A percentile compares a stretch with the other conserved stretches of the same genome.
These are phyloP conservation scores for Cutaneotrichosporon curvatum DNA, from an alignment of 1,284 basidiomycete species.

Conservation along the genomic window DNA sequence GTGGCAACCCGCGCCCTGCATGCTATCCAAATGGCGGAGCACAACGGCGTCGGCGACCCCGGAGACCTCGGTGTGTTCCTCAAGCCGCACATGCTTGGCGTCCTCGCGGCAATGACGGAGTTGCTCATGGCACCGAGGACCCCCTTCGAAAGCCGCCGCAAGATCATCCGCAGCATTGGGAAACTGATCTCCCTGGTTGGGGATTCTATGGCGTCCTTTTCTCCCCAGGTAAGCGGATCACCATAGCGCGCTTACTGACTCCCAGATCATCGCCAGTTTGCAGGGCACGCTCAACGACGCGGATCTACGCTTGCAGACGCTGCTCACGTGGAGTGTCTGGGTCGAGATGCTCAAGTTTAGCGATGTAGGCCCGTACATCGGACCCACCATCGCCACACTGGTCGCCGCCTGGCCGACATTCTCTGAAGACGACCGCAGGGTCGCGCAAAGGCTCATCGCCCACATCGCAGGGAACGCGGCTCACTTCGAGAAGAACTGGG, in stretches of 20 bases:
- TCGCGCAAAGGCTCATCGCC: constrained; percentile 62
- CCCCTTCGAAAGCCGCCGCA: constrained; percentile 58
- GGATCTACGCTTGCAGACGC: constrained; percentile 68
- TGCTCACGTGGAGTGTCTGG: constrained; percentile 77
- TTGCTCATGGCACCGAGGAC: constrained; percentile 69
- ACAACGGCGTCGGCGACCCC: constrained; percentile 17
- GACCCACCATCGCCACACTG: constrained; percentile 79
- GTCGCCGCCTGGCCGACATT: constrained; percentile 69
- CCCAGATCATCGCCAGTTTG: constrained; percentile 89
- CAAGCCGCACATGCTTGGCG: constrained; percentile 67
- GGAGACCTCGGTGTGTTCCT: constrained; percentile 56
- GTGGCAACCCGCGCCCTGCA: constrained; percentile 51
- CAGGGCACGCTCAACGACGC: constrained; percentile 70
- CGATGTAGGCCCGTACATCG: constrained; percentile 79
- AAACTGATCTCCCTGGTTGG: constrained; percentile 67
- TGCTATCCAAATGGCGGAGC: constrained; percentile 56
- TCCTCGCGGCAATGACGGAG: constrained; percentile 73
- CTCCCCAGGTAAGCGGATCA: constrained; percentile 68
- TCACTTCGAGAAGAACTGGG: constrained; percentile 52
- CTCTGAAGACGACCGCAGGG: constrained; percentile 51
- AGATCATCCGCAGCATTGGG: constrained; percentile 72
- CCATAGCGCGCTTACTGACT: constrained; percentile 3
- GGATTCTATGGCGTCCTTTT: constrained; percentile 61
- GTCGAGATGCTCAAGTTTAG: constrained; percentile 60
- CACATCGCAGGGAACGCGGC: constrained; percentile 61